Evolutionary conservation across 768 basidiomycete genomes (phyloP).

Genomic region (Chiua virens): DNA sequence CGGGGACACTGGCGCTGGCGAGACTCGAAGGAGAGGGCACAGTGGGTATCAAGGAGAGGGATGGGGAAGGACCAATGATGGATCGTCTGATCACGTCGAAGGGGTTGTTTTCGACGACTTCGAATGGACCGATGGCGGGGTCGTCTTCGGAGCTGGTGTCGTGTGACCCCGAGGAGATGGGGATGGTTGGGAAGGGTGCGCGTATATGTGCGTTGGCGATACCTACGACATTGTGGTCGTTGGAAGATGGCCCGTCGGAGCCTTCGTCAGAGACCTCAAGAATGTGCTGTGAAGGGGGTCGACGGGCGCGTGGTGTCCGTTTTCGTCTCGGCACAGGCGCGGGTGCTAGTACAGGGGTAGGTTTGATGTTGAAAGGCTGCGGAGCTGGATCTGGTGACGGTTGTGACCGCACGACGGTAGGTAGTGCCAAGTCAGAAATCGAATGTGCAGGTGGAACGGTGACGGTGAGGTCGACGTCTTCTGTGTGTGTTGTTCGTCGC

Average conservation of each 20-base stretch:
- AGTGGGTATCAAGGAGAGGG: background rate
- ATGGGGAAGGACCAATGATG: background rate
- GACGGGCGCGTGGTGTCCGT: constrained; percentile 7
- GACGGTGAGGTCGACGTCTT: constrained; percentile 13
- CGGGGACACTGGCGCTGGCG: background rate
- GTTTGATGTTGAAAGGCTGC: background rate
- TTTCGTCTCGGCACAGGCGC: background rate
- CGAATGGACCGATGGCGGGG: constrained; percentile 9
- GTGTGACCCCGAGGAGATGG: background rate
- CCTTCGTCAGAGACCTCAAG: constrained; percentile 24
- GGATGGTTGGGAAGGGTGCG: background rate
- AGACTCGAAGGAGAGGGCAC: background rate
- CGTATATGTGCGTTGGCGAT: background rate
- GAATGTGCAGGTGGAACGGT: constrained; percentile 26
- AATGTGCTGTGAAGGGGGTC: constrained; percentile 28
- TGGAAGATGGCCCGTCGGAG: background rate
- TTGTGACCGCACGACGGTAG: constrained; percentile 18
- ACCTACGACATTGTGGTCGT: background rate
- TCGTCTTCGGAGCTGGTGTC: constrained; percentile 23
- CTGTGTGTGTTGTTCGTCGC: background rate
- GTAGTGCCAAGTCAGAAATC: constrained; percentile 28
- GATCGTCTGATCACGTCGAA: constrained; percentile 19
- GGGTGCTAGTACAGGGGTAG: background rate
- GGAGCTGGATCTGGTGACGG: background rate
- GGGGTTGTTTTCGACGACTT: constrained; percentile 27